Evolutionary conservation across 441 rosid species (phyloP).

Genomic region (Erodium moschatum): DNA sequence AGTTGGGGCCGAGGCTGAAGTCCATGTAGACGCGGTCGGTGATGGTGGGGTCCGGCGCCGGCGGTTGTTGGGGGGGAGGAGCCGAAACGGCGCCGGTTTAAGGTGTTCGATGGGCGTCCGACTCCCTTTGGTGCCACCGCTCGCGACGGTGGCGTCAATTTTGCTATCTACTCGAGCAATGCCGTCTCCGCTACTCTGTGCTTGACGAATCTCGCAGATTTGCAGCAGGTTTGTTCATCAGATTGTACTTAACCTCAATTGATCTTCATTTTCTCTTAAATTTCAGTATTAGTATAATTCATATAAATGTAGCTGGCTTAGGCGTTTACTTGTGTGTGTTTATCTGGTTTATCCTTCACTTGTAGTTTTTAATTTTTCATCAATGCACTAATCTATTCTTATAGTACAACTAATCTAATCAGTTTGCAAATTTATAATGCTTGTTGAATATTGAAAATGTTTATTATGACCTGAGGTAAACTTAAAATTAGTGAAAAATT

Average conservation of each 20-base stretch:
- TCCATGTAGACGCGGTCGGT: conserved; percentile 80
- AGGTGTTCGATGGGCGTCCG: conserved; percentile 49
- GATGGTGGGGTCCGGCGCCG: conserved; percentile 62
- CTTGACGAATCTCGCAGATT: conserved; percentile 51
- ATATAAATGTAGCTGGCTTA: neutral
- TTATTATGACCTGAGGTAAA: neutral
- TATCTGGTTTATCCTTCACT: neutral
- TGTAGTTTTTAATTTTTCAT: neutral
- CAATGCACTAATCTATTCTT: too few relatives aligned
- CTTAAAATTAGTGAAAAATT: neutral
- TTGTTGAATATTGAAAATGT: too few relatives aligned
- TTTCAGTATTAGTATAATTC: neutral
- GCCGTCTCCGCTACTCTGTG: conserved; percentile 70
- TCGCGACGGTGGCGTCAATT: conserved; percentile 72
- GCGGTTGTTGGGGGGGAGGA: conserved; percentile 34
- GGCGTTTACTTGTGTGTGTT: neutral
- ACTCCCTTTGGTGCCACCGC: conserved; percentile 70
- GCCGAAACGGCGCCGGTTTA: conserved; percentile 29
- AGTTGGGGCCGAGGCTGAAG: conserved; percentile 67
- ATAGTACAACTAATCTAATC: too few relatives aligned
- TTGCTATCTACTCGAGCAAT: conserved; percentile 59
- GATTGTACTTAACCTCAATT: neutral
- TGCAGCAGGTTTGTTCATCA: conserved; percentile 39
- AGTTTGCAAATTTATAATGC: too few relatives aligned
- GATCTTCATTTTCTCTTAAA: neutral